Conservation (phyloP, 2,329 filamentous ascomycete species). For the Apiospora saccharicola region DNA sequence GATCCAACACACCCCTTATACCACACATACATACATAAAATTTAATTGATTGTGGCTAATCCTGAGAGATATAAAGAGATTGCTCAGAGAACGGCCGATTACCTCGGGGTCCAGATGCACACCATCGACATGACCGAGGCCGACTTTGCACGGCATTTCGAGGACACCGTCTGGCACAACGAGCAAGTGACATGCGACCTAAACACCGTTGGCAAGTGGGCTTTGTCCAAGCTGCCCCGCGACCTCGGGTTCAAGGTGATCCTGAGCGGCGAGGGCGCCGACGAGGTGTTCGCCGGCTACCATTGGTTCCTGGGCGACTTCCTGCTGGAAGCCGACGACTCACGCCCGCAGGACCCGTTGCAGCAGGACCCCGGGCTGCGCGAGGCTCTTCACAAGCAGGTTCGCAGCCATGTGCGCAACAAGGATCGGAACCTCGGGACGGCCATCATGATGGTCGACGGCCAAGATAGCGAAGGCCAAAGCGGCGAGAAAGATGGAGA, state of each 20-base stretch:
- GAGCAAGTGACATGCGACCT: slow-evolving; percentile 53
- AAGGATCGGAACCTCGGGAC: background rate
- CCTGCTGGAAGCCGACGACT: slow-evolving; percentile 28
- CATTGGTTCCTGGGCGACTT: slow-evolving; percentile 31
- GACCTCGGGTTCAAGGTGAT: slow-evolving; percentile 49
- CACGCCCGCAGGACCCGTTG: slow-evolving; percentile 26
- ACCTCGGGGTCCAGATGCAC: slow-evolving; percentile 45
- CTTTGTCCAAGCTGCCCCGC: slow-evolving; percentile 50
- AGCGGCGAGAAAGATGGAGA: background rate
- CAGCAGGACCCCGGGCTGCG: slow-evolving; percentile 26
- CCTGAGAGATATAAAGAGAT: slow-evolving; percentile 25
- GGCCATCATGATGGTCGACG: no score
- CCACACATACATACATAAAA: background rate
- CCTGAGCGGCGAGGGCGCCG: slow-evolving; percentile 32
- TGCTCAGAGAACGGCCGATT: slow-evolving; percentile 52
- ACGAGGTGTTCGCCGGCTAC: slow-evolving; percentile 33
- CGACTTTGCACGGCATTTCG: slow-evolving; percentile 53
- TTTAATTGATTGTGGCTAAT: background rate
- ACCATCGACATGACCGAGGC: slow-evolving; percentile 44
- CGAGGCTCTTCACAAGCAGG: slow-evolving; percentile 15
- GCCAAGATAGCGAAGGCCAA: background rate
- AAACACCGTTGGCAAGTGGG: slow-evolving; percentile 55
- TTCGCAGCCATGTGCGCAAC: background rate
- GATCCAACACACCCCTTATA: background rate
- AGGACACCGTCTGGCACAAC: slow-evolving; percentile 48